Conservation (phyloP, 208 protist genomes). For the Trypanosoma scelopori region DNA sequence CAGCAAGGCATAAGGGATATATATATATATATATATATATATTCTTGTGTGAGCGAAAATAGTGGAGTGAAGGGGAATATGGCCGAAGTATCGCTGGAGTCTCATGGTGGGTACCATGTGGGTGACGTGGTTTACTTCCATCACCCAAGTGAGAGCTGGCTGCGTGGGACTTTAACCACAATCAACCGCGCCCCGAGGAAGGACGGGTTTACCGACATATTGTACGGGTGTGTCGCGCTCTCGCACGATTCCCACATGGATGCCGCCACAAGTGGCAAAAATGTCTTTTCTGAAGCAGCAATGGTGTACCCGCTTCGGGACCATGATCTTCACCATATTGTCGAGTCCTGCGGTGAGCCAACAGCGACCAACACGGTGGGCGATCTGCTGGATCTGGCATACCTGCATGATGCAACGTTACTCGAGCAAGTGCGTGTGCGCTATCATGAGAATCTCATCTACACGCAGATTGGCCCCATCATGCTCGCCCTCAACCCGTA, state of each 20-base stretch:
- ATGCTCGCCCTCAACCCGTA: constrained; percentile 50
- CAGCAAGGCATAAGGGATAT: too few relatives aligned
- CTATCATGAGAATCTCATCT: constrained; percentile 42
- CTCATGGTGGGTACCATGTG: constrained; percentile 20
- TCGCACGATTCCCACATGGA: neutral
- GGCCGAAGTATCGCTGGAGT: constrained; percentile 8
- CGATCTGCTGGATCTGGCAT: constrained; percentile 35
- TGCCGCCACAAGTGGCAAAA: neutral
- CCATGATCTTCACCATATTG: constrained; percentile 26
- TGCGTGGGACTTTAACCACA: constrained; percentile 24
- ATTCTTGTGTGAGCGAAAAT: neutral
- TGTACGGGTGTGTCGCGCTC: constrained; percentile 14
- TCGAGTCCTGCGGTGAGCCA: constrained; percentile 20
- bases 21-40: neutral
- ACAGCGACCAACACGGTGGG: constrained; percentile 18
- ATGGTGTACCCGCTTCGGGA: constrained; percentile 17
- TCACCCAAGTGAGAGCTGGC: constrained; percentile 40
- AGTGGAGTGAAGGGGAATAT: neutral
- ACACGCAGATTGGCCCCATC: constrained; percentile 52
- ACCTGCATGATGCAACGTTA: constrained; percentile 39
- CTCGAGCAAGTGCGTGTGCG: constrained; percentile 38
- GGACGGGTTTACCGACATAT: constrained; percentile 23
- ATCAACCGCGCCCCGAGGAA: constrained; percentile 27
- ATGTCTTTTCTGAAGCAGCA: neutral
- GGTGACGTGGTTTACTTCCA: constrained; percentile 35